Evolutionary conservation across 768 basidiomycete species (phyloP).

Genomic region (Boletus subcaerulescens): DNA sequence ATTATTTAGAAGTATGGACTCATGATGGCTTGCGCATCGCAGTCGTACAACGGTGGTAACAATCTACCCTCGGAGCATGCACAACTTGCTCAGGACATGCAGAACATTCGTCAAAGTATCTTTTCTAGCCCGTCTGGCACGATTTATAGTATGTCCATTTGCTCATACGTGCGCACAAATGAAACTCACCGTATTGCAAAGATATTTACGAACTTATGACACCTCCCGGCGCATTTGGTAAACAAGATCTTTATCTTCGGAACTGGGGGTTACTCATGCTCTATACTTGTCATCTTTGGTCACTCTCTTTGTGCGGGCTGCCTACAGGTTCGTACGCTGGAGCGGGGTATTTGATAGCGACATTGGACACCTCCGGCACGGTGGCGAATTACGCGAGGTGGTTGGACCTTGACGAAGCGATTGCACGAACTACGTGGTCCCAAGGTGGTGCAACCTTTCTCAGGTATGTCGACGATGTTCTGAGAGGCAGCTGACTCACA

Average conservation of each 20-base stretch:
- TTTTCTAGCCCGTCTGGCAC: conserved; percentile 59
- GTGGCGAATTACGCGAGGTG: conserved; percentile 53
- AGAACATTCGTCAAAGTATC: conserved; percentile 51
- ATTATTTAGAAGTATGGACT: neutral
- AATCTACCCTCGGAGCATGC: conserved; percentile 43
- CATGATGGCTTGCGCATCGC: neutral
- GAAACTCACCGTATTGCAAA: conserved; percentile 23
- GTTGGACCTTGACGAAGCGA: conserved; percentile 65
- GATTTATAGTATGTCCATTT: conserved; percentile 43
- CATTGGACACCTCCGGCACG: conserved; percentile 38
- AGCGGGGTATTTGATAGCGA: conserved; percentile 58
- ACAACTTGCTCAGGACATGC: conserved; percentile 48
- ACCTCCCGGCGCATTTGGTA: conserved; percentile 61
- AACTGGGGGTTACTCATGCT: neutral
- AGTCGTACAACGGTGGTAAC: conserved; percentile 72
- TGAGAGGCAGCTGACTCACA: neutral
- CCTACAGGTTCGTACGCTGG: conserved; percentile 62
- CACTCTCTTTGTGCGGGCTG: neutral
- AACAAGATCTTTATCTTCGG: conserved; percentile 4
- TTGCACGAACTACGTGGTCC: conserved; percentile 59
- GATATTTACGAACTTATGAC: conserved; percentile 54
- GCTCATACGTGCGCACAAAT: neutral
- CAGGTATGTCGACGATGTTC: conserved; percentile 38
- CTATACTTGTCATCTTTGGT: neutral
- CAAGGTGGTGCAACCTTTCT: conserved; percentile 45